Evolutionary conservation across 2,329 filamentous ascomycete genomes (phyloP), one percentile per base, ranked within the genome.

Genomic region (Tolypocladium nubicola): DNA sequence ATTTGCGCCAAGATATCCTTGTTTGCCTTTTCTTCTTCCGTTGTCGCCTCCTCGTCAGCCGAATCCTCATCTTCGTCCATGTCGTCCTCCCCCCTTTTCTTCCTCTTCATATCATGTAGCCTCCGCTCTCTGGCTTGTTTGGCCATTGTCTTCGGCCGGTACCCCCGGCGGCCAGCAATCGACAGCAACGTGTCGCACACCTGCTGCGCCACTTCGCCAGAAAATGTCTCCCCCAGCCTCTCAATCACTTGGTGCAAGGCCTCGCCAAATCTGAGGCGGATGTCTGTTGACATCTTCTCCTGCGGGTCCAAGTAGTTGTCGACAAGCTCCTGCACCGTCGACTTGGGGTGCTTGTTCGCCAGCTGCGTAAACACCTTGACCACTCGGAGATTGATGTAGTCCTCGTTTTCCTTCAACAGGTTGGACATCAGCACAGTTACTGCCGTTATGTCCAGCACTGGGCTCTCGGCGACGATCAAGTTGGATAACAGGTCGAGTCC

Each of bases 321-420:
- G 0, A 87, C 71, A 0, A 90, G 71, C 62, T 89, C 85, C 26
- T 75, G 77, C 4, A 81, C 73, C 0, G 85, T 84, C 0, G 85
- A 80, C 47, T 78, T 80, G 0, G 86, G 84, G 54, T 89, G 86
- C 57, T 75, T 78, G 60, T 77, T 72, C 0, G 85, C 80, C 13
- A 91, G 70, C 30, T 83, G 79, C 0, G 81, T 79, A 58, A 89
- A 82, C 1, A 86, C 77, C 60, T 83, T 83, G 60, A 90, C 82
- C 19, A 84, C 81, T n/a, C 83, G 79, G 3, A 87, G 74, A 63
- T 88, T 87, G 59, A 90, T 84, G 65, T 86, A 91, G 57, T 88
- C 86, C 57, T 90, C 88, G 7, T 78, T 74, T 53, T 88, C 85
- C 59, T 80, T 78, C 1, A 90, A 73, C 0, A 89, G 75, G 11